Base-by-base conservation (phyloP, 139 green algal genomes). In the Pleodorina starrii region DNA sequence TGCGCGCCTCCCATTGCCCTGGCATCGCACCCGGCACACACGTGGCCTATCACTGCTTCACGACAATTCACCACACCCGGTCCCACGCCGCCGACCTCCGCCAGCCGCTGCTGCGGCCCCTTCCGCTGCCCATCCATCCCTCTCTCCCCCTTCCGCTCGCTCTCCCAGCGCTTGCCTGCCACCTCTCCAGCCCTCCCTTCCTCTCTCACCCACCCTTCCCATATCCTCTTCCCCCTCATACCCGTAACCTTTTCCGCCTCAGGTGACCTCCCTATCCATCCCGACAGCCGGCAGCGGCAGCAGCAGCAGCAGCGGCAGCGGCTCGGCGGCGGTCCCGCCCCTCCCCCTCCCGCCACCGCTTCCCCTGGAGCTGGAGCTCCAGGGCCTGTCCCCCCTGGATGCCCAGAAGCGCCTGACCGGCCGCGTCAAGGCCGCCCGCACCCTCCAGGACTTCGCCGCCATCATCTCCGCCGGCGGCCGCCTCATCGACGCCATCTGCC, bases 401-500 rank as follows among this genome's bases (percentile, higher is more conserved):
- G 87, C 81, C 25, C 72, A 87, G 87, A 83, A 83, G 63, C 48
- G 38, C 14, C 78, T 91, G 16, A 91, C 87, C 6, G 68, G 36
- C 5, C 77, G 77, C 35, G 50, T 91, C 66, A 91, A 91, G 78
- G 12, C 66, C 19, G 87, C 87, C 1, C 78, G 76, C 25, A 83
- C 27, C 5, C 82, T 85, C 29, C 43, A 68, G 27, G 87, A 91
- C 46, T 79, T 87, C 35, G 48, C 43, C 27, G 57, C 77, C 25
- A 50, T 90, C 32, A 38, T 88, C 48, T 17, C 43, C 21, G 83
- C 83, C 19, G 83, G 83, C 32, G 83, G 83, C 23, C 66, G 66
- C 46, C 69, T 88, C 25, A 71, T 91, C 32, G 87, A 91, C n/a
- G 21, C 76, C n/a, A 86, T 87, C 43, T 86, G 66, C 78, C 66